Evolutionary conservation across 2,329 filamentous ascomycete genomes (phyloP).

Genomic region (Paradendryphiella salina): DNA sequence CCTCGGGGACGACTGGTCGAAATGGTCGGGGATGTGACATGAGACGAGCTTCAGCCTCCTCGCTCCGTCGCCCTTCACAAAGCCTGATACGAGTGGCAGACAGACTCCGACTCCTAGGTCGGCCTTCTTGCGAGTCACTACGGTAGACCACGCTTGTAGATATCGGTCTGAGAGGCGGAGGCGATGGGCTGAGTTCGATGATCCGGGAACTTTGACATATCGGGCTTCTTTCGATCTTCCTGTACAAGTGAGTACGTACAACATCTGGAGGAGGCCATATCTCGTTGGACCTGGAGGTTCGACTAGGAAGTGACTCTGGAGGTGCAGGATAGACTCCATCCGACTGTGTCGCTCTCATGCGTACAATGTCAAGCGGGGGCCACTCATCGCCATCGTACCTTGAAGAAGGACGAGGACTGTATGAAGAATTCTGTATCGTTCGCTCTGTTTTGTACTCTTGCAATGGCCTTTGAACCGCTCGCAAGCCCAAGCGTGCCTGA

Average conservation of each 20-base stretch:
- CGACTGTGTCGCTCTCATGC: constrained; percentile 3
- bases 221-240: constrained; percentile 14
- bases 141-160: constrained; percentile 21
- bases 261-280: constrained; percentile 33
- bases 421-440: constrained; percentile 23
- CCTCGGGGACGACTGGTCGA: constrained; percentile 26
- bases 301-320: constrained; percentile 4
- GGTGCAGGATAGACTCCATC: constrained; percentile 2
- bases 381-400: constrained; percentile 23
- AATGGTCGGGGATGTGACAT: constrained; percentile 33
- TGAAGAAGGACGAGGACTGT: constrained; percentile 26
- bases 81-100: constrained; percentile 13
- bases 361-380: constrained; percentile 25
- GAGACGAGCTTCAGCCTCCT: constrained; percentile 30
- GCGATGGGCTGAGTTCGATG: constrained; percentile 32
- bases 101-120: constrained; percentile 16
- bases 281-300: constrained; percentile 16
- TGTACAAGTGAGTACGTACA: constrained; percentile 29
- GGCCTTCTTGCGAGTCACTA: constrained; percentile 22
- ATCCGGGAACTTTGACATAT: constrained; percentile 22
- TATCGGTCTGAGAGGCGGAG: constrained; percentile 22
- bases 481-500: constrained; percentile 30
- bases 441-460: constrained; percentile 12
- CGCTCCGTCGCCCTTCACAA: constrained; percentile 12
- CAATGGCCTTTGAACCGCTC: constrained; percentile 27